Conservation (phyloP, 164 flowering plant species). For the Sextonia rubra region DNA sequence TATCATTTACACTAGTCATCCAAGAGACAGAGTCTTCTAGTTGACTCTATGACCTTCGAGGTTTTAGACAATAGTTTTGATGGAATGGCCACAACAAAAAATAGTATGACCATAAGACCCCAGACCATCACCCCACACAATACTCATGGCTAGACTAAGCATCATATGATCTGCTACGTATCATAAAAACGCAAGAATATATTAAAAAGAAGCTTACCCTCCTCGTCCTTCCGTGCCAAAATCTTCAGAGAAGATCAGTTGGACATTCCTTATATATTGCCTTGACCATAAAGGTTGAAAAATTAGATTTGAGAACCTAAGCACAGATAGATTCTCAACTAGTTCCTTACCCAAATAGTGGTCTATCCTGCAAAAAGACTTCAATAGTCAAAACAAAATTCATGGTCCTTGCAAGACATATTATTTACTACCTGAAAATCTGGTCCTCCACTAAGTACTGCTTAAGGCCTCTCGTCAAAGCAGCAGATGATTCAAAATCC, state of each 20-base stretch:
- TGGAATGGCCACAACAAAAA: too few relatives aligned
- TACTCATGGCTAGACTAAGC: too few relatives aligned
- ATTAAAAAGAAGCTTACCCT: slow-evolving; percentile 44
- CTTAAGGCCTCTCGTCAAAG: slow-evolving; percentile 67
- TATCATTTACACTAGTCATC: too few relatives aligned
- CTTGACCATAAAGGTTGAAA: slow-evolving; percentile 97
- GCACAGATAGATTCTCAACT: slow-evolving; percentile 90
- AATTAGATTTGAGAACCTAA: slow-evolving; percentile 89
- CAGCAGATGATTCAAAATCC: slow-evolving; percentile 86
- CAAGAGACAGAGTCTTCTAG: too few relatives aligned
- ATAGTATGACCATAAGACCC: too few relatives aligned
- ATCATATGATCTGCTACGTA: too few relatives aligned
- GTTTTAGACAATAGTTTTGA: too few relatives aligned
- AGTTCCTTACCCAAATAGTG: slow-evolving; percentile 94
- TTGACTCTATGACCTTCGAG: too few relatives aligned
- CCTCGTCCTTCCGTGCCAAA: slow-evolving; percentile 98
- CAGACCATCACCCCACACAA: too few relatives aligned
- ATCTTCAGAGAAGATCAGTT: slow-evolving; percentile 88
- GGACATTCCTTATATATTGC: slow-evolving; percentile 85
- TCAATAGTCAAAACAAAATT: not conserved
- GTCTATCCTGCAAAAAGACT: slow-evolving; percentile 62
- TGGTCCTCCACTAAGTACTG: slow-evolving; percentile 81
- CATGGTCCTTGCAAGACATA: not conserved
- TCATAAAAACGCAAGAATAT: not conserved
- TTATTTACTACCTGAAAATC: slow-evolving; percentile 61